phyloP scores from a whole-genome alignment of 805 yeast species.

The Pichia membranifaciens region DNA sequence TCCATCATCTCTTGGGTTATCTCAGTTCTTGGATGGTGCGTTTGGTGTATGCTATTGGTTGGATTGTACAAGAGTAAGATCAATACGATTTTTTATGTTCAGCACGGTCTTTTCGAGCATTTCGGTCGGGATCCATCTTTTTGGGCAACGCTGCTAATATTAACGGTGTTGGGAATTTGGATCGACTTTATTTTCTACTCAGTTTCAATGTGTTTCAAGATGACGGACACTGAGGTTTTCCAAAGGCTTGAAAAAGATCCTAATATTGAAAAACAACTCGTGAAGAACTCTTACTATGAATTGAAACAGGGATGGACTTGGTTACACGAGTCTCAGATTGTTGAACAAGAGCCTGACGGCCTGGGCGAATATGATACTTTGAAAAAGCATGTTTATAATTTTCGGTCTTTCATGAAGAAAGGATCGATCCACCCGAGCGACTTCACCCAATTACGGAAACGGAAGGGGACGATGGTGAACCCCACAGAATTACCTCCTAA shows the following conservation, averaged over 20 bases:
- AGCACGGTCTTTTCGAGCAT: conserved; percentile 56
- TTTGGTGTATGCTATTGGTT: conserved; percentile 79
- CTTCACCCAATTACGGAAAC: conserved; percentile 36
- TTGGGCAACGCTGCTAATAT: conserved; percentile 72
- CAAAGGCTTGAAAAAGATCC: conserved; percentile 69
- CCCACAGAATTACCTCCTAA: conserved; percentile 50
- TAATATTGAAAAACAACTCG: conserved; percentile 62
- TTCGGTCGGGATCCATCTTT: conserved; percentile 80
- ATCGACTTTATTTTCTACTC: conserved; percentile 63
- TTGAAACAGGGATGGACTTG: conserved; percentile 76
- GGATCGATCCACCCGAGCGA: conserved; percentile 31
- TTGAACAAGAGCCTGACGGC: not conserved
- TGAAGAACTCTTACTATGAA: conserved; percentile 64
- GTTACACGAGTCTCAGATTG: conserved; percentile 32
- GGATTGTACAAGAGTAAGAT: conserved; percentile 51
- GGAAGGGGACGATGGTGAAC: conserved; percentile 43
- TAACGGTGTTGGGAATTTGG: conserved; percentile 52
- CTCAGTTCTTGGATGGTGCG: conserved; percentile 77
- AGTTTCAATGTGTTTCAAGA: conserved; percentile 47
- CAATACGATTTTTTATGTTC: conserved; percentile 62
- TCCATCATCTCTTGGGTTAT: conserved; percentile 60
- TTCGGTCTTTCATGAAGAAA: conserved; percentile 29
- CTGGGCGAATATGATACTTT: conserved; percentile 11
- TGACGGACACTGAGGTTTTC: conserved; percentile 75
- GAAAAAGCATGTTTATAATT: conserved; percentile 19